Evolutionary conservation across 2,329 filamentous ascomycete genomes (phyloP), one percentile per base, ranked within the genome.

Genomic region (Trichoderma sp.): DNA sequence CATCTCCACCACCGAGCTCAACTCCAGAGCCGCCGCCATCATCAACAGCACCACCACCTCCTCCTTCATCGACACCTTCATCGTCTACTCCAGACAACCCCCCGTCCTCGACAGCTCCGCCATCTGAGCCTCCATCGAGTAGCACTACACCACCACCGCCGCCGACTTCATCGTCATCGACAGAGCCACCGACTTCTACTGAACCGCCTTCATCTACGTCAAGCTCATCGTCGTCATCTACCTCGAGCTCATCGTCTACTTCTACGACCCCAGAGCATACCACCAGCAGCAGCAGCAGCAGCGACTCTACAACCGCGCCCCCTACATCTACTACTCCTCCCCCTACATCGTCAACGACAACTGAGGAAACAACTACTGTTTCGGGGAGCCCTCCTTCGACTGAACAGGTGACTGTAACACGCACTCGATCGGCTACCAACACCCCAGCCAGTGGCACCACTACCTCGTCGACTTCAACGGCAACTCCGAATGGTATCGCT

Each of bases 401-500:
- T 76, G 73, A 32, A 65, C 77, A 20, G 70, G 71, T 78, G 23
- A 57, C 80, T 8, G 74, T 82, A 43, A 80, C 76, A 6, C 74
- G 74, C 17, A 76, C 78, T 32, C 76, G 73, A 6, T 73, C 73
- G 26, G 34, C 65, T 20, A 71, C 73, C 39, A 68, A 67, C n/a
- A 53, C 57, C 36, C 47, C 72, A 6, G 15, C 26, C 20, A 53
- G 74, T 6, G 28, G 67, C 23, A 72, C 78, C 6, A 59, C 77
- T 0, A 72, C 75, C 13, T 74, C 76, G 8, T 73, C 77, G 11
- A 77, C 80, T 13, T 73, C 79, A 3, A 78, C 80, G 7, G 71
- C 79, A 6, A 73, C 71, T 13, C 55, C 71, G 23, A 71, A 66
- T 34, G 28, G 67, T 12, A 34, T 61, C 50, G 55, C 65, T 32